A percentile compares a stretch with the other conserved stretches of the same genome.
phyloP scores from a whole-genome alignment of 2,329 filamentous ascomycete species.

The Pseudonectria buxi region DNA sequence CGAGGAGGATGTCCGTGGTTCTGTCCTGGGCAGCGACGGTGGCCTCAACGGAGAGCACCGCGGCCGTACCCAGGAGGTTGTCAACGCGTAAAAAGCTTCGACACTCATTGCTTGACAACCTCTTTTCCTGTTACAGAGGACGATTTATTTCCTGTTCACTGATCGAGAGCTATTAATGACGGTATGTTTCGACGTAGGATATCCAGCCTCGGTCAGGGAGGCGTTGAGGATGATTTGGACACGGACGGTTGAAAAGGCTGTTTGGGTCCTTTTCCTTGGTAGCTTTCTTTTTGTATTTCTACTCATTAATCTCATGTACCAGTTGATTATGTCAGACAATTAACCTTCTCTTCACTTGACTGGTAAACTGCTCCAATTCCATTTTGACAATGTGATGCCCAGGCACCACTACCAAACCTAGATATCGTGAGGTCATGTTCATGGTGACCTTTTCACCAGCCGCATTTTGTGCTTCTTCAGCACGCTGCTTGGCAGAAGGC shows the following conservation, averaged over 20 bases:
- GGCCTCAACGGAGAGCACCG: constrained; percentile 50
- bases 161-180: constrained; percentile 1
- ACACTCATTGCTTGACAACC: background rate
- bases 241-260: constrained; percentile 17
- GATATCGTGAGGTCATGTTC: constrained; percentile 76
- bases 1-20: constrained; percentile 44
- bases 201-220: constrained; percentile 17
- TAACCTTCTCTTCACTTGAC: constrained; percentile 35
- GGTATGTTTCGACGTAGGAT: constrained; percentile 12
- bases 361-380: constrained; percentile 72
- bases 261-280: constrained; percentile 17
- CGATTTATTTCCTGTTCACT: too few relatives aligned
- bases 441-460: constrained; percentile 45
- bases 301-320: constrained; percentile 22
- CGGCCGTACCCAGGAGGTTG: constrained; percentile 47
- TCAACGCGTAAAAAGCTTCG: constrained; percentile 34
- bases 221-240: constrained; percentile 21
- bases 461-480: constrained; percentile 29
- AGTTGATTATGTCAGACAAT: constrained; percentile 7
- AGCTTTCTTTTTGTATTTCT: constrained; percentile 21
- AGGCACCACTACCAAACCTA: constrained; percentile 85
- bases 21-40: constrained; percentile 45
- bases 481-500: constrained; percentile 48
- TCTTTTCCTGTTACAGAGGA: too few relatives aligned
- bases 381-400: constrained; percentile 81